Evolutionary conservation across 1,139 yeast genomes (phyloP), one percentile per base, ranked within the genome.

Genomic region (Diutina pseudorugosa): DNA sequence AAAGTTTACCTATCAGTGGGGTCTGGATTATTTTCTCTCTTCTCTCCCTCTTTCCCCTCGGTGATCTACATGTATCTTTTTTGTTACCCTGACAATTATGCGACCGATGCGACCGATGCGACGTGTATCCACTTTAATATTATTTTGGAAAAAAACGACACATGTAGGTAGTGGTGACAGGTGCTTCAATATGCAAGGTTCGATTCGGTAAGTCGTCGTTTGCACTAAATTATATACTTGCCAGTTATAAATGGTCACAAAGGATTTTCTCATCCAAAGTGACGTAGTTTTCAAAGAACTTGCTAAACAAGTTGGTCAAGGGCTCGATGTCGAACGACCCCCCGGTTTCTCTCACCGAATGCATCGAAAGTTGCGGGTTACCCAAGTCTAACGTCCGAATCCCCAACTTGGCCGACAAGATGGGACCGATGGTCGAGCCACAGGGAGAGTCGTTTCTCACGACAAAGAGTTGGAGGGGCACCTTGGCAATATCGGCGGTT

Each of bases 361-460:
- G 98, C 98, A 93, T 93, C 53, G 95, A 84, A 60, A 93, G 73
- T 65, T 91, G 95, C 2, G 98, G 96, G 64, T 89, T 90, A 53
- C 98, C 98, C 55, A 93, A 71, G 67, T 93, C 98, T 56, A 93
- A 70, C 2, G 97, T 89, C 64, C 95, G 78, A 51, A 93, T 77
- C 52, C 98, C 98, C 51, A 93, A 76, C 61, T 86, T 86, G 3
- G 96, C 85, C 36, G 96, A 84, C 56, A 93, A 72, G 65, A 90
- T 85, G 23, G 98, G 98, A 1, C 98, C 98, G 62, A 93, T 93
- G 1, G 98, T 93, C 2, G 96, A 85, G 1, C 98, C 98, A 69
- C 98, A 93, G 2, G 97, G 88, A 1, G 95, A 83, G 61, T 87
- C 96, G 64, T 93, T 93, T 56, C 94, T 78, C 25, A 86, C 95